phyloP scores from a whole-genome alignment of 2,329 filamentous ascomycete species.

The Colletotrichum limetticola region DNA sequence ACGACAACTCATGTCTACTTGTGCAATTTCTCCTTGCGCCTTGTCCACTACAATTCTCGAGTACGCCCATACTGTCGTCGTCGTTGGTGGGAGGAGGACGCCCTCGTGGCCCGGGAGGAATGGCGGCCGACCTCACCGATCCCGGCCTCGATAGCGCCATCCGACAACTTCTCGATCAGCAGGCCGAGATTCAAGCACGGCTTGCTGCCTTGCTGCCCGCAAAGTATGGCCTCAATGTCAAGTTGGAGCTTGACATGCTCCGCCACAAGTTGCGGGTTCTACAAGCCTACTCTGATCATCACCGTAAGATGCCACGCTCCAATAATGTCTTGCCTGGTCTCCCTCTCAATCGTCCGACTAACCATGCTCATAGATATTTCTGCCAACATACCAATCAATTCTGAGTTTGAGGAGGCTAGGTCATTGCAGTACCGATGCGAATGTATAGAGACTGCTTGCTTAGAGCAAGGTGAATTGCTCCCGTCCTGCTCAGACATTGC shows the following conservation, averaged over 20 bases:
- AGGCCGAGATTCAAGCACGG: slow-evolving; percentile 63
- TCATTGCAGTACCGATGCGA: slow-evolving; percentile 68
- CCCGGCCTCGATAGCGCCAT: slow-evolving; percentile 56
- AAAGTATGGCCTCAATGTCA: slow-evolving; percentile 59
- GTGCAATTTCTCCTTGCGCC: not conserved
- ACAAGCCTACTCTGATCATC: slow-evolving; percentile 57
- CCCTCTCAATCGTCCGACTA: slow-evolving; percentile 4
- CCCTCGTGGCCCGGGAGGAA: slow-evolving; percentile 34
- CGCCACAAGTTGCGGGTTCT: slow-evolving; percentile 64
- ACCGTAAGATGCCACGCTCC: slow-evolving; percentile 52
- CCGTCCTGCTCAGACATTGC: not conserved
- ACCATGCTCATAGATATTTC: slow-evolving; percentile 46
- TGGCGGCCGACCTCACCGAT: slow-evolving; percentile 43
- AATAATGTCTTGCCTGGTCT: slow-evolving; percentile 33
- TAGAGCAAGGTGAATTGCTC: slow-evolving; percentile 56
- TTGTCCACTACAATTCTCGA: not conserved
- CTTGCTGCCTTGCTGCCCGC: slow-evolving; percentile 59
- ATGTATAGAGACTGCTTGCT: slow-evolving; percentile 64
- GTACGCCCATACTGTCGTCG: slow-evolving; percentile 16
- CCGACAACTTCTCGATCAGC: slow-evolving; percentile 60
- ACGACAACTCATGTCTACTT: slow-evolving; percentile 1
- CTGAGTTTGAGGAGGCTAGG: slow-evolving; percentile 67
- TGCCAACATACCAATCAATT: slow-evolving; percentile 56
- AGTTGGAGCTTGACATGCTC: slow-evolving; percentile 64
- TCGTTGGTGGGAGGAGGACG: slow-evolving; percentile 33